Evolutionary conservation across 1,284 basidiomycete genomes (phyloP).

Genomic region (Sanghuangporus baumii): DNA sequence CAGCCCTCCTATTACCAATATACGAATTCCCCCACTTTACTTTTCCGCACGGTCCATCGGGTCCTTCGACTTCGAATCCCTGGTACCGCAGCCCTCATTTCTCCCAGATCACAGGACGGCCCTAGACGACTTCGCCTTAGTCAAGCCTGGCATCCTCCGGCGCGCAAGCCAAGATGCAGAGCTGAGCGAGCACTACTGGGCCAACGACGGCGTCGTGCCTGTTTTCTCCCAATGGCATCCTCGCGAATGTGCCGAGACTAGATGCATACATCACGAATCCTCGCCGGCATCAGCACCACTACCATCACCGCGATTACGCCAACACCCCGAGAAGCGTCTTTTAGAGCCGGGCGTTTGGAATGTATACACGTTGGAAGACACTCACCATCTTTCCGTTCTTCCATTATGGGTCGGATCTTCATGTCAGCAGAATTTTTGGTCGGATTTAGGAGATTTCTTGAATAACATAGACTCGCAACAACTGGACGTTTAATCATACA

Average conservation of each 20-base stretch:
- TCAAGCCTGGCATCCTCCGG: not conserved
- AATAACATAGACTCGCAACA: slow-evolving; percentile 25
- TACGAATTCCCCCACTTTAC: slow-evolving; percentile 23
- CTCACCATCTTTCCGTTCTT: slow-evolving; percentile 37
- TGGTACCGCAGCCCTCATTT: slow-evolving; percentile 35
- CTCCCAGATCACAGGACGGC: slow-evolving; percentile 12
- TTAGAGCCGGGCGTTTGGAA: slow-evolving; percentile 37
- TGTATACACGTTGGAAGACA: slow-evolving; percentile 32
- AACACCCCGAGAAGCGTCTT: not conserved
- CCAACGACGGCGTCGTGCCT: slow-evolving; percentile 46
- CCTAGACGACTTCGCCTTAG: not conserved
- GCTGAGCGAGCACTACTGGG: slow-evolving; percentile 27
- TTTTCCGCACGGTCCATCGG: slow-evolving; percentile 26
- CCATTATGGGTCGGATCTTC: slow-evolving; percentile 34
- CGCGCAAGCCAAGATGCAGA: too few relatives aligned
- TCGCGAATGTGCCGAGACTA: slow-evolving; percentile 34
- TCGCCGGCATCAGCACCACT: not conserved
- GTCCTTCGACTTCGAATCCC: slow-evolving; percentile 33
- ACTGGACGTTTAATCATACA: not conserved
- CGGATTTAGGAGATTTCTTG: slow-evolving; percentile 35
- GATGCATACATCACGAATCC: slow-evolving; percentile 21
- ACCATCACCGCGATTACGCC: not conserved
- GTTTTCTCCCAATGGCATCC: slow-evolving; percentile 52
- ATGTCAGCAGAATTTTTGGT: slow-evolving; percentile 37
- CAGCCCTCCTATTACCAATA: slow-evolving; percentile 7